Percentiles rank a stretch among this genome's conserved stretches.
These are phyloP conservation scores for Pichia phayaonensis DNA, from an alignment of 805 yeast genomes.

Conservation along the genomic window DNA sequence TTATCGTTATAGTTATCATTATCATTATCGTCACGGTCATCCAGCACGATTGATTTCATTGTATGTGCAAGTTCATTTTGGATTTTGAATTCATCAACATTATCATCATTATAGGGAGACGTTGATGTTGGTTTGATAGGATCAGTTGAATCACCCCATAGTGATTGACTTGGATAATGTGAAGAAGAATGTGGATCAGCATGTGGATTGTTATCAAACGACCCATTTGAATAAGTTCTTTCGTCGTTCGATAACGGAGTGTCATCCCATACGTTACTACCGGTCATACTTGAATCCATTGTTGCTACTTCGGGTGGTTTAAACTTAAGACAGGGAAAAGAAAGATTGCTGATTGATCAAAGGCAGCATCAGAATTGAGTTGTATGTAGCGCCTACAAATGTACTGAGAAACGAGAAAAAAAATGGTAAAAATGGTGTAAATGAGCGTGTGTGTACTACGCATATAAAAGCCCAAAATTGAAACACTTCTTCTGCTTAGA, in stretches of 20 bases:
- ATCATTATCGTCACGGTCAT: slow-evolving; percentile 4
- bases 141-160: background rate
- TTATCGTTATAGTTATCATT: slow-evolving; percentile 8
- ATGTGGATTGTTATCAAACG: background rate
- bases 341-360: no score
- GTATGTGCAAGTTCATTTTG: slow-evolving; percentile 19
- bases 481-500: no score
- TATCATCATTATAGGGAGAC: background rate
- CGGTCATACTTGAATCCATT: slow-evolving; percentile 4
- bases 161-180: background rate
- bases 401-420: no score
- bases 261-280: slow-evolving; percentile 46
- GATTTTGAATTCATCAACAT: slow-evolving; percentile 13
- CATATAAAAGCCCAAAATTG: no score
- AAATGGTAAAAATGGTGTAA: no score
- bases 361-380: background rate
- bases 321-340: no score
- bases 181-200: background rate
- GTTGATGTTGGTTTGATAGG: background rate
- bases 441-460: no score
- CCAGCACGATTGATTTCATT: slow-evolving; percentile 12
- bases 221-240: background rate
- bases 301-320: background rate
- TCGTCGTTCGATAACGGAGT: slow-evolving; percentile 27
- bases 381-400: background rate